Percentiles rank a stretch among this genome's conserved stretches.
Conservation (phyloP, 805 yeast species). For the Kurtzmaniella fragi region DNA sequence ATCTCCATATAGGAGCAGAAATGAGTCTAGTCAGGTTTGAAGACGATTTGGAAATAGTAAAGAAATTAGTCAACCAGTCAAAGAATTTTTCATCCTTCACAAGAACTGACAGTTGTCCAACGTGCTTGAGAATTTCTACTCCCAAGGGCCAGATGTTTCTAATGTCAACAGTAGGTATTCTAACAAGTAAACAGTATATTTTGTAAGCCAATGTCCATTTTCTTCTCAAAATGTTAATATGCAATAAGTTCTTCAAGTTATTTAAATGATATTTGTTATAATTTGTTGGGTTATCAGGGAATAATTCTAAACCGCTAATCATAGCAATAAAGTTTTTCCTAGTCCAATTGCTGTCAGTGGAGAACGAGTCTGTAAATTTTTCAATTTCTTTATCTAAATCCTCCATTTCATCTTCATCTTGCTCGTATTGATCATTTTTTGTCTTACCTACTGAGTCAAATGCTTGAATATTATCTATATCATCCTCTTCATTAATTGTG, state of each 20-base stretch:
- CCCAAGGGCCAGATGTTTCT: constrained; percentile 63
- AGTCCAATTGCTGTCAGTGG: constrained; percentile 12
- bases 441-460: background rate
- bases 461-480: background rate
- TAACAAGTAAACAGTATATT: constrained; percentile 44
- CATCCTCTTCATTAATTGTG: too few relatives aligned
- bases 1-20: constrained; percentile 33
- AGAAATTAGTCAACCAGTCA: constrained; percentile 31
- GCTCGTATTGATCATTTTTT: background rate
- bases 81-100: constrained; percentile 28
- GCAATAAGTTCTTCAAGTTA: constrained; percentile 42
- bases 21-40: constrained; percentile 4
- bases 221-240: constrained; percentile 39
- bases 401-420: constrained; percentile 5
- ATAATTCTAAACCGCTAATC: constrained; percentile 18
- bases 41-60: constrained; percentile 10
- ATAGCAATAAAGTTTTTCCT: constrained; percentile 16
- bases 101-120: background rate
- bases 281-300: constrained; percentile 9
- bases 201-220: constrained; percentile 56
- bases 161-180: constrained; percentile 48
- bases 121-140: constrained; percentile 42
- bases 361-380: constrained; percentile 12
- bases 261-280: constrained; percentile 20
- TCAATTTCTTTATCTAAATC: constrained; percentile 3